phyloP scores from a whole-genome alignment of 2,329 filamentous ascomycete genomes.

The Thielaviopsis cerberus region DNA sequence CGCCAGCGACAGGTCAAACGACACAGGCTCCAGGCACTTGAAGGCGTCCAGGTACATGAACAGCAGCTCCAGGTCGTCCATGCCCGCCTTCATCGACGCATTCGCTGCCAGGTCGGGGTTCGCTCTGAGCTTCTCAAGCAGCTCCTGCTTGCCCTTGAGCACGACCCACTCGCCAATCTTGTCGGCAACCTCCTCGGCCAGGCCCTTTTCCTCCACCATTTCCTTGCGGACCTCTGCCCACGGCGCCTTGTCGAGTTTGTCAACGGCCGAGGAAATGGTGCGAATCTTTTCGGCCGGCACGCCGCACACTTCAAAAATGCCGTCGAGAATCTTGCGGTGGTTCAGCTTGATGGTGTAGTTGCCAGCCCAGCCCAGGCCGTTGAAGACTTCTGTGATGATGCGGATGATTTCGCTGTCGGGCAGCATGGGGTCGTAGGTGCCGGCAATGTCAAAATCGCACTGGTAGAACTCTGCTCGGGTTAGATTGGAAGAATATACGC shows the following conservation, averaged over 20 bases:
- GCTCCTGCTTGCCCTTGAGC: slow-evolving; percentile 53
- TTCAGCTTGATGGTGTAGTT: slow-evolving; percentile 72
- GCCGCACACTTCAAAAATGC: slow-evolving; percentile 77
- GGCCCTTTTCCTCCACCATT: slow-evolving; percentile 82
- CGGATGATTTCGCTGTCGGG: slow-evolving; percentile 78
- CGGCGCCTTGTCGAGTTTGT: slow-evolving; percentile 85
- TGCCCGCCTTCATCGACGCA: slow-evolving; percentile 55
- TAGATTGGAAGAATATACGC: background rate
- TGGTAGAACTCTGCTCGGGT: slow-evolving; percentile 66
- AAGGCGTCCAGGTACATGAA: slow-evolving; percentile 71
- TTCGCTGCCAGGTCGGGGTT: slow-evolving; percentile 54
- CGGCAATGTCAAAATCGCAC: slow-evolving; percentile 91
- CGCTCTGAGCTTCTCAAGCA: slow-evolving; percentile 49
- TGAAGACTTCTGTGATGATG: slow-evolving; percentile 39
- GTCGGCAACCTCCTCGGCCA: slow-evolving; percentile 60
- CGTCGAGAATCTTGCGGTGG: slow-evolving; percentile 84
- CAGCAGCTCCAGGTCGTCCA: slow-evolving; percentile 63
- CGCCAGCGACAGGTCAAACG: slow-evolving; percentile 77
- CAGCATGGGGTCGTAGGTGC: slow-evolving; percentile 73
- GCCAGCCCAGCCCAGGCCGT: slow-evolving; percentile 25
- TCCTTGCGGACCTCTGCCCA: slow-evolving; percentile 61
- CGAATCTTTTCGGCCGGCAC: slow-evolving; percentile 76
- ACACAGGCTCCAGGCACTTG: slow-evolving; percentile 52
- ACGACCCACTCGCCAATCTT: slow-evolving; percentile 74
- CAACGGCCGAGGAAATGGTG: slow-evolving; percentile 77